Conservation (phyloP, 2,329 filamentous ascomycete species). For the Aspergillus amoenus region DNA sequence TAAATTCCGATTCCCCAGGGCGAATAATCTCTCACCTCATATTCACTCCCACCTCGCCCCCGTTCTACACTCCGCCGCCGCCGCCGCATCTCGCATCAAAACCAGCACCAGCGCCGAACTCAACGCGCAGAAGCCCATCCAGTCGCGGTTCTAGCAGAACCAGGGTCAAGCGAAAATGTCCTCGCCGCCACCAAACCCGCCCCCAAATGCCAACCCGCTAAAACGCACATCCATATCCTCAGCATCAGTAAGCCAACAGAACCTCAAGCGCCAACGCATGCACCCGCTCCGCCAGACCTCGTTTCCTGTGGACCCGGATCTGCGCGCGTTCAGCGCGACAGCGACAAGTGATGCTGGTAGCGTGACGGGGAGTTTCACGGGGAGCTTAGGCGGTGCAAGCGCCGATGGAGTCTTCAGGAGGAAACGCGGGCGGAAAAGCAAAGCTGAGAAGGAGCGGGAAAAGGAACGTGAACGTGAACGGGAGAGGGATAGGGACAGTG, state of each 20-base stretch:
- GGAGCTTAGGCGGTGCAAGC: constrained; percentile 39
- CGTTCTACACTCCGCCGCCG: not conserved
- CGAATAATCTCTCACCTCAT: not conserved
- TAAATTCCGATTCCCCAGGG: not conserved
- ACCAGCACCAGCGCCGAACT: not conserved
- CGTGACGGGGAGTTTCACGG: constrained; percentile 44
- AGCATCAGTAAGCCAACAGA: constrained; percentile 28
- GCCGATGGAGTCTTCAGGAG: constrained; percentile 37
- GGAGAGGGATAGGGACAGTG: constrained; percentile 30
- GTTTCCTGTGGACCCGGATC: constrained; percentile 39
- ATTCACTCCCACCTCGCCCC: not conserved
- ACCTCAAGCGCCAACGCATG: constrained; percentile 37
- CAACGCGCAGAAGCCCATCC: not conserved
- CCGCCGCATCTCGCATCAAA: not conserved
- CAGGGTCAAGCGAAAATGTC: constrained; percentile 29
- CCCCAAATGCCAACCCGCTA: constrained; percentile 31
- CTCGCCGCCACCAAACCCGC: constrained; percentile 32
- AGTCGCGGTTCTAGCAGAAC: not conserved
- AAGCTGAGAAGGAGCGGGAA: constrained; percentile 38
- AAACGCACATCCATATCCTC: constrained; percentile 45
- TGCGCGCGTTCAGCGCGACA: constrained; percentile 29
- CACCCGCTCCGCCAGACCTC: constrained; percentile 51
- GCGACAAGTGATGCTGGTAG: constrained; percentile 39
- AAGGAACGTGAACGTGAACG: constrained; percentile 25
- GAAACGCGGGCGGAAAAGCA: constrained; percentile 40